These are phyloP conservation scores for Seiridium cupressi DNA, from an alignment of 2,329 filamentous ascomycete species.

Conservation along the genomic window DNA sequence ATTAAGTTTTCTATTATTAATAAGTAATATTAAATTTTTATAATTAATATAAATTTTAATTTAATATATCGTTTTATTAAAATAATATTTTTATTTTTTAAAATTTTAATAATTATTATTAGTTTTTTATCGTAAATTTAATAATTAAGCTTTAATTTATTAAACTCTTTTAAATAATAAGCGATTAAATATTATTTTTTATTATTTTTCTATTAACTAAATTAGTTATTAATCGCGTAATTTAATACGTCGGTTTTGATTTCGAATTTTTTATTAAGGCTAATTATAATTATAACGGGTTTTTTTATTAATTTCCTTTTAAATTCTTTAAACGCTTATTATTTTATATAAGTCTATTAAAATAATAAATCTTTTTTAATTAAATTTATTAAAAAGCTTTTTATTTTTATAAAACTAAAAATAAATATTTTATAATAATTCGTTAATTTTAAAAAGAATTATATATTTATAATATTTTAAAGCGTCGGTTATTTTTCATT, in stretches of 20 bases:
- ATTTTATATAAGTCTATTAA: background rate
- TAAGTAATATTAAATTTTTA: conserved; percentile 11
- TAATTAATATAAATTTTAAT: too few relatives aligned
- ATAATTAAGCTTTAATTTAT: too few relatives aligned
- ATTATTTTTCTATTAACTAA: too few relatives aligned
- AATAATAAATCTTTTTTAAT: background rate
- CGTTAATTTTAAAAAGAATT: background rate
- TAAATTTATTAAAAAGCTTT: too few relatives aligned
- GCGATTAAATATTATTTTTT: background rate
- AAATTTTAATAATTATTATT: background rate
- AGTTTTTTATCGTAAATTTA: background rate
- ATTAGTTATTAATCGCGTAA: too few relatives aligned
- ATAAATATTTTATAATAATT: background rate
- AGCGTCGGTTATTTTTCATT: too few relatives aligned
- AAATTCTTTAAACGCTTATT: too few relatives aligned
- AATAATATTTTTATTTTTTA: background rate
- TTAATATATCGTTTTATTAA: background rate
- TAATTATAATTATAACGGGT: too few relatives aligned
- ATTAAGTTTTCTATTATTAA: conserved; percentile 16
- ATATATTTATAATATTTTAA: background rate
- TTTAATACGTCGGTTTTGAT: too few relatives aligned
- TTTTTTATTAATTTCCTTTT: too few relatives aligned
- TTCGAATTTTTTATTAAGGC: too few relatives aligned
- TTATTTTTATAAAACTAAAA: background rate
- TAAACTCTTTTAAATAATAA: too few relatives aligned